Evolutionary conservation across 768 basidiomycete genomes (phyloP), one percentile per base, ranked within the genome.

Genomic region (Lactarius hengduanensis): DNA sequence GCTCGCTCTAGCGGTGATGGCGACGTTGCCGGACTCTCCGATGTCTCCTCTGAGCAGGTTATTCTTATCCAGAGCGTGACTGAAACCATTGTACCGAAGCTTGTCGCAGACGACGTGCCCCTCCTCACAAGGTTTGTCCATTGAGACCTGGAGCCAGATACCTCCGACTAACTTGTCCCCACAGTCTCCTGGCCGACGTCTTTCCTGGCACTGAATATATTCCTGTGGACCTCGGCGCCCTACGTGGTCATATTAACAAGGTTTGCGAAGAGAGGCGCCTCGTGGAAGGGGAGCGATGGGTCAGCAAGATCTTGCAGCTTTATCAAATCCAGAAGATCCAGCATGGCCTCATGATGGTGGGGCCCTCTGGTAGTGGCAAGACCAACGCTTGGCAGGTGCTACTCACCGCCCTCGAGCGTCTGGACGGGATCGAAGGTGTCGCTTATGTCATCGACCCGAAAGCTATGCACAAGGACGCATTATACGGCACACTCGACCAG

Each of bases 261-360:
- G 92, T 98, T 65, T 98, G 96, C 77, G 77, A 80, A 8, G 94
- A 97, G 76, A 87, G 87, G 45, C 88, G 94, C 40, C 81, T 98
- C n/a, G 83, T 94, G 28, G 79, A 87, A 57, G 93, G 94, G 22
- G 92, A 96, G 56, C 84, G 85, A 40, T 99, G 97, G 96, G 83
- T 95, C 60, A 84, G 88, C 72, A 99, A 99, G 81, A 96, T 98
- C 65, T 82, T 99, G 16, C 97, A 99, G 75, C 84, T 99, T 5
- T 98, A 98, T 77, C 97, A 98, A 76, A 98, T 99, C 66, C 97
- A 99, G 79, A 98, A 95, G 80, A 99, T 98, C 69, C 96, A 98
- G 72, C 97, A 99, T 77, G 97, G 97, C 77, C 82, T 99, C 50
- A 98, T 99, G 97, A 97, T 99, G 94, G 97, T 99, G 34, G 96